Evolutionary conservation across 345 rosid genomes (phyloP), one percentile per base, ranked within the genome.

Genomic region (Lenwebbia sp.): DNA sequence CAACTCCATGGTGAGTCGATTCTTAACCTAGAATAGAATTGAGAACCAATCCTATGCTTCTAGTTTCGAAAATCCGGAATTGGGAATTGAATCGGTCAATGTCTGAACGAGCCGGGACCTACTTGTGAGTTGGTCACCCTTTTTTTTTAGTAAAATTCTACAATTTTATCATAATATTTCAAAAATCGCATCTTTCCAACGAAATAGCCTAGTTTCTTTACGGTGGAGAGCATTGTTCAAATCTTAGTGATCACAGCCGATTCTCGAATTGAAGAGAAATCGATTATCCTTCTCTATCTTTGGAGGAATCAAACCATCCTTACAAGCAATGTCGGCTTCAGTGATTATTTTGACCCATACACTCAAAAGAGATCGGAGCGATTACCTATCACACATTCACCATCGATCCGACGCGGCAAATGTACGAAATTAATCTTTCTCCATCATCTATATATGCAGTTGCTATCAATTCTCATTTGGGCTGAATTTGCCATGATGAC

Each of bases 51-150:
- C 0, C 19, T 19, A 23, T 37, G 78, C 21, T 33, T 70, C 7
- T 47, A 70, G 9, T 37, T 70, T 2, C 0, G 2, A 19, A 30
- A 2, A 5, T 7, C 0, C 0, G 0, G 2, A 65, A 17, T 0
- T 1, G 1, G 25, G 23, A 33, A 65, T 33, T 33, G 44, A 65
- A 65, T 65, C 0, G 3, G 1, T 65, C 1, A 19, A 0, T 40
- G 33, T 62, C 19, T 6, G 3, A 10, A 58, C 11, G 50, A 10
- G 11, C 2, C 11, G 8, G 1, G 47, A 28, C 15, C 41, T 30
- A 15, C 37, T 7, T 17, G 23, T 17, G 76, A 65, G 4, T 23
- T 7, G 0, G 17, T 62, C 75, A 28, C 21, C 13, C 4, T 62
- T 5, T 28, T 62, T 62, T 14, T 1, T 62, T 7, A 30, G 41